Evolutionary conservation across 495 filamentous ascomycete species (phyloP), one percentile per base, ranked within the genome.

Genomic region (Daldinia concentrica): DNA sequence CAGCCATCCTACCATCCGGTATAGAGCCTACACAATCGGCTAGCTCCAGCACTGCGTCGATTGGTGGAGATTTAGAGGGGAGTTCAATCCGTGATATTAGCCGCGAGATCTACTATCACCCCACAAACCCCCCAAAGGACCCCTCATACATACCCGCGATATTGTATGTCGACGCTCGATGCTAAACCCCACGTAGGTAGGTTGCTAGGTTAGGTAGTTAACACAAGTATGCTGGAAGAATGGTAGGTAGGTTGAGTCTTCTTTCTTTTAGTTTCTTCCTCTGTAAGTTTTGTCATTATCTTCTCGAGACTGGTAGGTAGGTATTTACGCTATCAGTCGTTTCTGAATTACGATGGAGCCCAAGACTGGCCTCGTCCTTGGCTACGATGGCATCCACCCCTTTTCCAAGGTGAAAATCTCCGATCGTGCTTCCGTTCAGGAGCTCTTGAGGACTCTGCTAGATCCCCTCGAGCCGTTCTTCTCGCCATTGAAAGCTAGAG

Each of bases 391-490:
- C 65, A 61, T 72, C 4, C 85, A 87, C 74, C 84, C 85, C 58
- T 87, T 87, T 79, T 80, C 83, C 27, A 69, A 76, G 59, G 77
- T 86, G 41, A 66, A 80, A 39, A 80, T 87, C 57, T 70, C 78
- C 26, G 78, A 82, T 67, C 84, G 86, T 37, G 66, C 81, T 59
- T 86, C 86, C 19, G 83, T 91, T 24, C 88, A 90, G 71, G 72
- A 82, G 60, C 86, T 90, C 26, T 83, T 91, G 34, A 67, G 75
- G 26, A 84, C 88, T 11, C 81, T 91, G 19, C 83, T 92, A 27
- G 85, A 90, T 72, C 90, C 89, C 32, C 81, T 91, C 4, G 78
- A 87, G 32, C 85, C 86, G 26, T 89, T 88, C 78, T 91, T 91
- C 78, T 90, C 90, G 3, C 86, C 87, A 0, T 70, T 75, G 36